Conservation (phyloP, 176 grass and related monocot genomes). For the Rhynchospora pubera region DNA sequence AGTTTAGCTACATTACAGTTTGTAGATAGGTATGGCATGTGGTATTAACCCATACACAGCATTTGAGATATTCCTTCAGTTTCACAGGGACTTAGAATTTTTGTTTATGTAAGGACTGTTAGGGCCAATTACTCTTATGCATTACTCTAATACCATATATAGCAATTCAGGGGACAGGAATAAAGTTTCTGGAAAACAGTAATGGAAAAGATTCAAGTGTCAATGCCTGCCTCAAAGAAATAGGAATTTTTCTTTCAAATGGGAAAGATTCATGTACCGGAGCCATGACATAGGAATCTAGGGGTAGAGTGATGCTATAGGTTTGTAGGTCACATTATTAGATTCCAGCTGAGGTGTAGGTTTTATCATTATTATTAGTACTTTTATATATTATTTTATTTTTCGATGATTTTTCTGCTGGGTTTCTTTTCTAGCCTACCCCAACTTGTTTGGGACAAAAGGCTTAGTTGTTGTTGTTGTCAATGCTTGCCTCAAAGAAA, state of each 20-base stretch:
- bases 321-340: too few relatives aligned
- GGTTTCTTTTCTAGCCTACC: too few relatives aligned
- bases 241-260: constrained; percentile 2
- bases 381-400: too few relatives aligned
- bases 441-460: too few relatives aligned
- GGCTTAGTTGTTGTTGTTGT: background rate
- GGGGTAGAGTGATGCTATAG: too few relatives aligned
- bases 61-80: background rate
- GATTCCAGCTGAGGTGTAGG: too few relatives aligned
- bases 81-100: background rate
- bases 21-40: background rate
- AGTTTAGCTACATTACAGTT: background rate
- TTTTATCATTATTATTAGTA: too few relatives aligned
- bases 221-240: constrained; percentile 86
- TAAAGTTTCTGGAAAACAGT: background rate
- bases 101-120: too few relatives aligned
- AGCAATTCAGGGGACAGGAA: background rate
- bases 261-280: too few relatives aligned
- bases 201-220: background rate
- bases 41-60: background rate
- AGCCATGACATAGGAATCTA: too few relatives aligned
- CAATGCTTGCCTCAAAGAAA: constrained; percentile 87
- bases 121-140: background rate
- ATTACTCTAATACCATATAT: background rate
- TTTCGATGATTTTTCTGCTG: too few relatives aligned